Evolutionary conservation across 1,284 basidiomycete species (phyloP).

Genomic region (Ustilago shanxiensis): DNA sequence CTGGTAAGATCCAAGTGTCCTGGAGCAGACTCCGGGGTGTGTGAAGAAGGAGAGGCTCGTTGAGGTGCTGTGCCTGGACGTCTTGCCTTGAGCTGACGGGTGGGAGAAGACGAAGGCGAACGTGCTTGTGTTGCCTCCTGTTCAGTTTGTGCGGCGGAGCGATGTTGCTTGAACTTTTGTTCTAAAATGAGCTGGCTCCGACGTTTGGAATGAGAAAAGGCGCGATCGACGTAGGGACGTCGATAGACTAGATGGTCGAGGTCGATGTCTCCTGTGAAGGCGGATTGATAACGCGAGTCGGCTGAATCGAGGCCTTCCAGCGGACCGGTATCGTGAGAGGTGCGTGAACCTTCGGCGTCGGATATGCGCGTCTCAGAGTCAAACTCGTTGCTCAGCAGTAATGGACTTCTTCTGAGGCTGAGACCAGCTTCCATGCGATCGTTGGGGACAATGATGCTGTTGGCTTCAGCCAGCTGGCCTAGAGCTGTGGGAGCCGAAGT

Average conservation of each 20-base stretch:
- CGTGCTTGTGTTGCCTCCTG: background rate
- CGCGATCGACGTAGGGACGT: constrained; percentile 37
- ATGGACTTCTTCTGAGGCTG: constrained; percentile 36
- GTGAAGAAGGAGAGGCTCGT: constrained; percentile 8
- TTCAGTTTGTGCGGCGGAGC: constrained; percentile 15
- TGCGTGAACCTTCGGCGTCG: constrained; percentile 3
- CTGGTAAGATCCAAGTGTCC: constrained; percentile 5
- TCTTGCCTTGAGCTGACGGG: constrained; percentile 11
- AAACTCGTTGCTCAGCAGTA: constrained; percentile 19
- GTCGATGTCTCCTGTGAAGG: constrained; percentile 33
- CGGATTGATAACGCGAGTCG: constrained; percentile 22
- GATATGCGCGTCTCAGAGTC: constrained; percentile 4
- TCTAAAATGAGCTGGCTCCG: constrained; percentile 53
- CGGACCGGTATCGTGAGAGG: background rate
- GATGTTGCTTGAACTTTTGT: constrained; percentile 41
- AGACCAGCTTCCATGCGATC: constrained; percentile 53
- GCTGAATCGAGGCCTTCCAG: constrained; percentile 13
- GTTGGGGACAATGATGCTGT: constrained; percentile 42
- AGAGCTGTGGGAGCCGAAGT: constrained; percentile 15
- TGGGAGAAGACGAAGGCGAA: background rate
- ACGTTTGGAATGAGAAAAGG: constrained; percentile 28
- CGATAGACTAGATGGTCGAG: constrained; percentile 27
- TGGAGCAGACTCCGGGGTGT: constrained; percentile 27
- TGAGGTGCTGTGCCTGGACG: constrained; percentile 40
- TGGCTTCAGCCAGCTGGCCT: constrained; percentile 6